Conservation (phyloP, 495 filamentous ascomycete species). For the Zalerion maritima region DNA sequence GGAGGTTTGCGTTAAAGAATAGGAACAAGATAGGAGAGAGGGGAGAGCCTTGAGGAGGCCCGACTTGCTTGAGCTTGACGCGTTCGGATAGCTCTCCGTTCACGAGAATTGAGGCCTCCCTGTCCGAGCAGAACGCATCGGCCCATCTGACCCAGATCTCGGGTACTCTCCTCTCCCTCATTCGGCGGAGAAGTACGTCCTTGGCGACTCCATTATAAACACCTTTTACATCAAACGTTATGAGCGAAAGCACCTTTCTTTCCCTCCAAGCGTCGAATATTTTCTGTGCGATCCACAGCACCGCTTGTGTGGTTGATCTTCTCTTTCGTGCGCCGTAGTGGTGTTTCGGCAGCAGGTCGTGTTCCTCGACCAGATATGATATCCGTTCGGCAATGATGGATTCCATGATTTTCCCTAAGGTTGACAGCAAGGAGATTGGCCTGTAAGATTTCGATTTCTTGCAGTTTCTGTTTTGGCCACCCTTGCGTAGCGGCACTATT, state of each 20-base stretch:
- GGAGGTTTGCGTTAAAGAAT: conserved; percentile 18
- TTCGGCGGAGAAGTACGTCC: conserved; percentile 17
- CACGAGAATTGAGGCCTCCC: conserved; percentile 10
- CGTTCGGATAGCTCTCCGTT: conserved; percentile 6
- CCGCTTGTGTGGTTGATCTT: conserved; percentile 9
- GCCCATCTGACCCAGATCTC: conserved; percentile 17
- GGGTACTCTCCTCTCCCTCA: conserved; percentile 18
- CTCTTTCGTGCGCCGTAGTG: conserved; percentile 15
- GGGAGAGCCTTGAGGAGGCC: conserved; percentile 15
- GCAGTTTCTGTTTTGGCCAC: too few relatives aligned
- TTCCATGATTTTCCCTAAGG: conserved; percentile 8
- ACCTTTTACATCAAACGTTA: conserved; percentile 29
- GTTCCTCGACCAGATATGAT: conserved; percentile 7
- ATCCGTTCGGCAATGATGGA: conserved; percentile 7
- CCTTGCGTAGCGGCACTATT: conserved; percentile 10
- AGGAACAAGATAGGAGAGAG: conserved; percentile 17
- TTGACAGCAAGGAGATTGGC: conserved; percentile 8
- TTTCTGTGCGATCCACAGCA: conserved; percentile 15
- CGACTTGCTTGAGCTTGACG: conserved; percentile 6
- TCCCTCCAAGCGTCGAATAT: conserved; percentile 15
- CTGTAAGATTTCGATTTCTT: conserved; percentile 7
- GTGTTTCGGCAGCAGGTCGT: conserved; percentile 9
- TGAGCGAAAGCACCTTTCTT: conserved; percentile 11
- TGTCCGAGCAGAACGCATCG: conserved; percentile 14
- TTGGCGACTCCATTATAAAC: conserved; percentile 26